Evolutionary conservation across 192 early-diverging fungal species (phyloP).

Genomic region (Coemansia sp.): DNA sequence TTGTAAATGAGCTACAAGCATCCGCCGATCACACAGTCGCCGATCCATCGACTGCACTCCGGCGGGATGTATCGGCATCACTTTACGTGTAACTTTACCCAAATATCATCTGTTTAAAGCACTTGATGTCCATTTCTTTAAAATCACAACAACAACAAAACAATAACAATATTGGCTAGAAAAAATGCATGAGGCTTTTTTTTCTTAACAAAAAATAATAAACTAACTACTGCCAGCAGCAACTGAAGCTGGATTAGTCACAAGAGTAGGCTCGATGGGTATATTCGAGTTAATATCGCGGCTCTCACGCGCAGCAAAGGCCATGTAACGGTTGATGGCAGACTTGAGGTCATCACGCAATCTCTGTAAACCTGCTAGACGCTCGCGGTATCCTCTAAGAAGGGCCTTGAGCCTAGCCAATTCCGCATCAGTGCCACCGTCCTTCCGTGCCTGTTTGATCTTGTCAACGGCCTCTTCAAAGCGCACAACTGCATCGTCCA

Average conservation of each 20-base stretch:
- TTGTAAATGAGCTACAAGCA: slow-evolving; percentile 11
- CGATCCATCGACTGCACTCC: neutral
- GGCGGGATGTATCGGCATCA: slow-evolving; percentile 22
- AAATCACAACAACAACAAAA: neutral
- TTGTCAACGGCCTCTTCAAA: slow-evolving; percentile 40
- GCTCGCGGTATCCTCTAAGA: slow-evolving; percentile 35
- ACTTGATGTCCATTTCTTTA: neutral
- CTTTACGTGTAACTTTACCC: slow-evolving; percentile 28
- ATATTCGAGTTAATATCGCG: slow-evolving; percentile 24
- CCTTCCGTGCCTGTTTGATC: slow-evolving; percentile 31
- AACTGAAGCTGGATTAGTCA: neutral
- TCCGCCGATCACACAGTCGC: neutral
- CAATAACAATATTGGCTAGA: neutral
- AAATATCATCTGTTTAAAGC: neutral
- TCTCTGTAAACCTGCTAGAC: slow-evolving; percentile 24
- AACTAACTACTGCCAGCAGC: neutral
- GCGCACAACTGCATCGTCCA: slow-evolving; percentile 36
- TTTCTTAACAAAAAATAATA: slow-evolving; percentile 1
- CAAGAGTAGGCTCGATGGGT: neutral
- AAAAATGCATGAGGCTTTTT: neutral
- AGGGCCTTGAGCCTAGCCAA: slow-evolving; percentile 18
- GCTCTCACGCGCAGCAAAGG: slow-evolving; percentile 41
- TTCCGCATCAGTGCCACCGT: slow-evolving; percentile 6
- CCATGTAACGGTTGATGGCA: slow-evolving; percentile 39
- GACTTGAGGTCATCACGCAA: slow-evolving; percentile 20